Conservation (phyloP, 257 asterid species). For the Solanum tacnaense region DNA sequence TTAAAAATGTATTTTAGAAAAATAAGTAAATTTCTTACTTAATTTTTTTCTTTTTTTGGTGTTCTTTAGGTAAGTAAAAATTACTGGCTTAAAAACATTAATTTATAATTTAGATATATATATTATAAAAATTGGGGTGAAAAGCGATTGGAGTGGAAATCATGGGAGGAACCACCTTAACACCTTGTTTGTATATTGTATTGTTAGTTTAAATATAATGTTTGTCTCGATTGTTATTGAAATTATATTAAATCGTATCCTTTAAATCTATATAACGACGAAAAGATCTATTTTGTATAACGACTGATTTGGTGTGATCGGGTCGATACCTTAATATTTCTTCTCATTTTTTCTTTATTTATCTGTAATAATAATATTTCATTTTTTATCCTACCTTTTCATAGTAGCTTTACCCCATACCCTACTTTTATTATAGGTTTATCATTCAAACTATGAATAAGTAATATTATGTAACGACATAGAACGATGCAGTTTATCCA, state of each 20-base stretch:
- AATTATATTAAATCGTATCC: accelerated
- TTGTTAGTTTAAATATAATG: no score
- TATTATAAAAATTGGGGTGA: no score
- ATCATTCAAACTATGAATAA: neutral
- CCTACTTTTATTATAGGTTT: neutral
- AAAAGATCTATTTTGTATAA: no score
- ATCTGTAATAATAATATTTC: no score
- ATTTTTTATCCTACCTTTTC: no score
- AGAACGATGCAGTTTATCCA: accelerated
- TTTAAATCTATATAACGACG: neutral
- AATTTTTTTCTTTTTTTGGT: neutral
- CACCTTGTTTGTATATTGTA: no score
- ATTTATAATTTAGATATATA: no score
- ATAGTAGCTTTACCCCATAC: neutral
- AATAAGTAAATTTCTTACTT: neutral
- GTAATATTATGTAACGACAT: neutral
- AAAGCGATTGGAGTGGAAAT: neutral
- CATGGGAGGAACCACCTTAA: neutral
- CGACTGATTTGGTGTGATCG: neutral
- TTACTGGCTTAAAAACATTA: no score
- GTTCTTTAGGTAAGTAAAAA: neutral
- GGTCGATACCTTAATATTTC: accelerated
- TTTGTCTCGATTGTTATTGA: no score
- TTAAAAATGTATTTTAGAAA: neutral
- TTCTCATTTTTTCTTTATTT: no score